Evolutionary conservation across 257 asterid genomes (phyloP).

Genomic region (Petrea volubilis): DNA sequence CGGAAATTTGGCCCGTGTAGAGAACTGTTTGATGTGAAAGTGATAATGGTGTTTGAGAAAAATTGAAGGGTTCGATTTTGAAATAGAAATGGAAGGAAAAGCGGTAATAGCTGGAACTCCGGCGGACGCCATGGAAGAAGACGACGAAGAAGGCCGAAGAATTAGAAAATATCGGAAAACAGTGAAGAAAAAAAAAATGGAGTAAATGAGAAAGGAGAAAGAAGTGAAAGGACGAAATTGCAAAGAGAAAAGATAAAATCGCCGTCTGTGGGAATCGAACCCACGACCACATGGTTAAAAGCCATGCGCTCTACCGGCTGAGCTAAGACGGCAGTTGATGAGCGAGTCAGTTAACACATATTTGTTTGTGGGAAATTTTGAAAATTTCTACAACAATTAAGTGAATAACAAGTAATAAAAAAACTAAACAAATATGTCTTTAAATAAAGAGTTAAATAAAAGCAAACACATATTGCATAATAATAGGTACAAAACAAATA

Average conservation of each 20-base stretch:
- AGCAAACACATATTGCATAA: no score
- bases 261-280: constrained; percentile 99
- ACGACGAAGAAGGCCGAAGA: background rate
- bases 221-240: background rate
- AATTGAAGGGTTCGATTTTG: constrained; percentile 23
- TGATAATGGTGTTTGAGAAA: constrained; percentile 1
- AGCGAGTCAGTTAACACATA: no score
- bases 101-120: constrained; percentile 31
- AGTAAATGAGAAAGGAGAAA: background rate
- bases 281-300: constrained; percentile 98
- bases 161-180: background rate
- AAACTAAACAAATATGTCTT: no score
- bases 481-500: no score
- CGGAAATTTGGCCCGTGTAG: constrained; percentile 23
- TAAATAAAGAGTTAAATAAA: no score
- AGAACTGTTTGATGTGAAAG: constrained; percentile 27
- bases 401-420: no score
- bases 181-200: background rate
- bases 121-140: constrained; percentile 47
- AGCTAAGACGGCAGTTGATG: constrained; percentile 91
- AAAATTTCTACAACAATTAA: no score
- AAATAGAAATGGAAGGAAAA: constrained; percentile 12
- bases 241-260: background rate
- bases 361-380: no score
- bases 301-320: constrained; percentile 99